A percentile compares a stretch with the other conserved stretches of the same genome.
Evolutionary conservation across 1,284 basidiomycete genomes (phyloP).

Genomic region (Caloboletus firmus): DNA sequence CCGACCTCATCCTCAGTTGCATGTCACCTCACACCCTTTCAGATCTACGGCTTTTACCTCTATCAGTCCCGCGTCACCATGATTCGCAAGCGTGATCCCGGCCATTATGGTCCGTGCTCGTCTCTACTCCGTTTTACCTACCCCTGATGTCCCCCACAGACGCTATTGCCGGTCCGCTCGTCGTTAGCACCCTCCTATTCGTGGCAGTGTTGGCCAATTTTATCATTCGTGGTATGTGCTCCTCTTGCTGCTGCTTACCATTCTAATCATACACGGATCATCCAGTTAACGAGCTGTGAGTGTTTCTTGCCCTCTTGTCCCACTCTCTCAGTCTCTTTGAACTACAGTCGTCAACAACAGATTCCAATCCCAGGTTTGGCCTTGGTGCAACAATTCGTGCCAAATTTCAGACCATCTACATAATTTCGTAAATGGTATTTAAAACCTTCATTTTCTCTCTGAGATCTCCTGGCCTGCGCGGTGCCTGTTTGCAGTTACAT

Average conservation of each 20-base stretch:
- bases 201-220: slow-evolving; percentile 86
- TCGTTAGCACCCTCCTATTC: slow-evolving; percentile 81
- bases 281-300: slow-evolving; percentile 44
- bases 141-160: slow-evolving; percentile 47
- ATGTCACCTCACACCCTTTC: background rate
- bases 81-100: slow-evolving; percentile 90
- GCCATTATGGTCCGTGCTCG: slow-evolving; percentile 75
- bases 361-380: slow-evolving; percentile 34
- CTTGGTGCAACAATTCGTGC: slow-evolving; percentile 25
- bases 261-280: background rate
- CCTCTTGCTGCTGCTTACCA: background rate
- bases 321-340: background rate
- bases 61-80: slow-evolving; percentile 90
- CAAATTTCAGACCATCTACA: slow-evolving; percentile 22
- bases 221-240: slow-evolving; percentile 68
- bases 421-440: slow-evolving; percentile 1
- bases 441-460: background rate
- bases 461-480: too few species aligned
- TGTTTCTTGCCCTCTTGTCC: background rate
- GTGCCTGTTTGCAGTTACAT: background rate
- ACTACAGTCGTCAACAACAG: slow-evolving; percentile 26
- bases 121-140: slow-evolving; percentile 8
- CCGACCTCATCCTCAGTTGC: slow-evolving; percentile 8
- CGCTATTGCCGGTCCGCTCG: slow-evolving; percentile 73
- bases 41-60: slow-evolving; percentile 85